Evolutionary conservation across 164 flowering plant species (phyloP), one percentile per base, ranked within the genome.

Genomic region (Dillenia turbinata): DNA sequence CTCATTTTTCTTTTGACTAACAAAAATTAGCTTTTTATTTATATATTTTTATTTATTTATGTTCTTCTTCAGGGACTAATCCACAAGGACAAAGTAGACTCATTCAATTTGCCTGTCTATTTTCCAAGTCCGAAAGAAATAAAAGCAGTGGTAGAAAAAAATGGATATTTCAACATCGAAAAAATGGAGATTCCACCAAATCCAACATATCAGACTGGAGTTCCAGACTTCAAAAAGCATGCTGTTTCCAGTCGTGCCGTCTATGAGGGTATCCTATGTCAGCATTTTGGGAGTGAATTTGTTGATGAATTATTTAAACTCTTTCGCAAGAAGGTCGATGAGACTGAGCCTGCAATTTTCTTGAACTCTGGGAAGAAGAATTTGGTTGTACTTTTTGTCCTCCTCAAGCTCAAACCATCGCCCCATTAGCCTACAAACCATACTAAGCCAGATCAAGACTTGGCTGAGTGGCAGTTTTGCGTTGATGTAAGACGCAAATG

Each of bases 221-320:
- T 19, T 19, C 22, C 22, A 19, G 22, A 19, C 22, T 19, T 19
- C 22, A 19, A 19, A 19, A 19, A 19, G 22, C 22, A 19, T 19
- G 22, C 22, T 19, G 1, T 19, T 19, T 19, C 22, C 22, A 19
- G 1, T 19, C 22, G 68, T 12, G 54, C 72, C 5, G 55, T 8
- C 1, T 1, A 53, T 10, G 68, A 54, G 33, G 55, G 49, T 19
- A n/a, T 54, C 47, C 2, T 69, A 14, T 47, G 9, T 12, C 17
- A 69, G 44, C 67, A 53, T 44, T 52, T 59, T 54, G 64, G 70
- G 16, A 24, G 17, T 9, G 48, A 67, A 16, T 47, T 54, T 49
- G 61, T 54, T 3, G 72, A 53, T 9, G 51, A 58, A 50, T 64
- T 69, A 10, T 69, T 59, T 26, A 45, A 59, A 2, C 47, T 59